phyloP scores from a whole-genome alignment of 768 basidiomycete species.

The Hemileccinum rubropunctum region DNA sequence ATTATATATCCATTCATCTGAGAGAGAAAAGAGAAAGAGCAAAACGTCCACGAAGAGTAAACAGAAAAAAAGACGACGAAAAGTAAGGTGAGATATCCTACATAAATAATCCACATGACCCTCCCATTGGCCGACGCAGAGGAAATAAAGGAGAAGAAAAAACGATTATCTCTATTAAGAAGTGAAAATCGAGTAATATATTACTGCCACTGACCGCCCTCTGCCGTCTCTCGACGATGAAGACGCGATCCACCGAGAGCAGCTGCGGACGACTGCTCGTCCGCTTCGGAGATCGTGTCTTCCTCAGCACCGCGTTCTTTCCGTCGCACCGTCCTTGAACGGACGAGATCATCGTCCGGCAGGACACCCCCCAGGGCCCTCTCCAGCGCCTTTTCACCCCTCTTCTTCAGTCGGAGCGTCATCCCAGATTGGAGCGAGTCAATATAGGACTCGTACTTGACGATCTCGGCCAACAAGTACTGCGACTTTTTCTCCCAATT shows the following conservation, averaged over 20 bases:
- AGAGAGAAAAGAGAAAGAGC: neutral
- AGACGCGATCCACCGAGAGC: conserved; percentile 28
- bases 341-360: conserved; percentile 32
- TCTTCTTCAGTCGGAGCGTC: conserved; percentile 79
- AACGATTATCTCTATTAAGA: conserved; percentile 17
- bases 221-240: conserved; percentile 46
- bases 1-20: conserved; percentile 12
- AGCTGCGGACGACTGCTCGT: conserved; percentile 34
- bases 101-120: conserved; percentile 30
- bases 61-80: conserved; percentile 1
- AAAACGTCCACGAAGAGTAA: neutral
- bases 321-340: conserved; percentile 35
- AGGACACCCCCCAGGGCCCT: conserved; percentile 43
- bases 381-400: conserved; percentile 84
- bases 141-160: too few relatives aligned
- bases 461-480: conserved; percentile 85
- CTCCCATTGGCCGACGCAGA: neutral
- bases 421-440: conserved; percentile 85
- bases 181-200: conserved; percentile 17
- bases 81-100: conserved; percentile 25
- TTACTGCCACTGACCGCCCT: conserved; percentile 29
- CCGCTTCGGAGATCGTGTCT: conserved; percentile 48
- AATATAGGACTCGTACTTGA: conserved; percentile 94
- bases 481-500: conserved; percentile 96
- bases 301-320: conserved; percentile 40